Conservation (phyloP, 371 early-diverging fungal species). For the Apophysomyces elegans region DNA sequence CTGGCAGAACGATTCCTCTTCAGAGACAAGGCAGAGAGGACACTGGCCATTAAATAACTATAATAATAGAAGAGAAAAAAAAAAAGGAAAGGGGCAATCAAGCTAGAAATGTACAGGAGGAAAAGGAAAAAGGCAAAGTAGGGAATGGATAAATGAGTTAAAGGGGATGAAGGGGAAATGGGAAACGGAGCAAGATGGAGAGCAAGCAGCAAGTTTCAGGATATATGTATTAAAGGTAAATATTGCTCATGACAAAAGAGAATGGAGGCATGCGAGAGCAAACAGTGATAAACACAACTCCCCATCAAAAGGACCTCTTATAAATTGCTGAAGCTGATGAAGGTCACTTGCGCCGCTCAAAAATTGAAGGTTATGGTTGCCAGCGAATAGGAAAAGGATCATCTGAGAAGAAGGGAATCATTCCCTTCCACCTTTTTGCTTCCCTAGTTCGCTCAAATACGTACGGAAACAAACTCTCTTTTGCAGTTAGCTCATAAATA, state of each 20-base stretch:
- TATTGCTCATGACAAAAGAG: neutral
- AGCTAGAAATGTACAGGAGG: neutral
- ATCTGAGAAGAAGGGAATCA: too few species aligned
- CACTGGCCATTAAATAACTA: slow-evolving; percentile 5
- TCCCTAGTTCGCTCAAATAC: too few species aligned
- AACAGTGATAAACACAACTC: neutral
- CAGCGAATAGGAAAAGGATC: too few species aligned
- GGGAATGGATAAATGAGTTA: neutral
- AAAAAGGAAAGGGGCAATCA: neutral
- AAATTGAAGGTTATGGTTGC: too few species aligned
- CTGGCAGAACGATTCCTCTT: slow-evolving; percentile 33
- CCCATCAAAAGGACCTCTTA: neutral
- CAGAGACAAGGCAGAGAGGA: slow-evolving; percentile 12
- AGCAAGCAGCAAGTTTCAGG: neutral
- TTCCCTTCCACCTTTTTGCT: too few species aligned
- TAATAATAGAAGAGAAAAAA: neutral
- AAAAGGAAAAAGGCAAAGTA: neutral
- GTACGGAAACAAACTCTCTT: too few species aligned
- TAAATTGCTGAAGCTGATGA: too few species aligned
- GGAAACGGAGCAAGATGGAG: slow-evolving; percentile 5
- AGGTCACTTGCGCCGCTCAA: too few species aligned
- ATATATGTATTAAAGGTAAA: neutral
- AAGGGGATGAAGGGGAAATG: neutral
- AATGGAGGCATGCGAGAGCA: neutral
- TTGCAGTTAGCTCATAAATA: too few species aligned